Conservation (phyloP, 2,329 filamentous ascomycete genomes). For the Aspergillus sp. region DNA sequence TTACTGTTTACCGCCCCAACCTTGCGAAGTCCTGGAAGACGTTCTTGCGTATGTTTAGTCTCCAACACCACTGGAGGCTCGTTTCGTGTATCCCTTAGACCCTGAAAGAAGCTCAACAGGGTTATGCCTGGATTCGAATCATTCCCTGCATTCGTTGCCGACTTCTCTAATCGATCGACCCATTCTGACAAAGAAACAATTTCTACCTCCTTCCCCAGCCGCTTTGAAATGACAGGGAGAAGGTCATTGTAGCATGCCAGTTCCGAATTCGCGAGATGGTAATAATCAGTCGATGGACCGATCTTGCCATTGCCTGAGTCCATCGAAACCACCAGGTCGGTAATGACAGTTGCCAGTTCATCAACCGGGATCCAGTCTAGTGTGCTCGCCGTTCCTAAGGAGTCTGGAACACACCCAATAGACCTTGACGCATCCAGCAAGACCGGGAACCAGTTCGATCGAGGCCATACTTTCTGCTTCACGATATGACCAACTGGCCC, state of each 20-base stretch:
- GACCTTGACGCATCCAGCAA: background rate
- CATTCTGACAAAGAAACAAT: background rate
- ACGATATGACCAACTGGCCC: background rate
- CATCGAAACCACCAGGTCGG: background rate
- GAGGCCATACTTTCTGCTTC: constrained; percentile 1
- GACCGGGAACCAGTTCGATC: constrained; percentile 9
- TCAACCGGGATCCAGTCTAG: constrained; percentile 13
- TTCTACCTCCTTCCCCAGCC: background rate
- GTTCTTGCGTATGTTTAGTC: background rate
- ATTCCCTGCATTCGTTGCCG: background rate
- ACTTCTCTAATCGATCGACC: background rate
- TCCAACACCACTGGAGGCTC: background rate
- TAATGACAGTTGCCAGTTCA: background rate
- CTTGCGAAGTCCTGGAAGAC: background rate
- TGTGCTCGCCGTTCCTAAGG: background rate
- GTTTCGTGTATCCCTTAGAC: background rate
- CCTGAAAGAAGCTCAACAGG: background rate
- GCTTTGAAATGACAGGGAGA: background rate
- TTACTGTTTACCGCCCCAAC: background rate
- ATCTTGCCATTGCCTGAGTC: background rate
- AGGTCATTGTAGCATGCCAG: background rate
- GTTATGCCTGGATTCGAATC: background rate
- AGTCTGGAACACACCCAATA: constrained; percentile 2
- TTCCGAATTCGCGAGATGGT: background rate
- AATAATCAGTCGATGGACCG: background rate